Base-by-base conservation (phyloP, 2,329 filamentous ascomycete species). In the Ilyonectria robusta region DNA sequence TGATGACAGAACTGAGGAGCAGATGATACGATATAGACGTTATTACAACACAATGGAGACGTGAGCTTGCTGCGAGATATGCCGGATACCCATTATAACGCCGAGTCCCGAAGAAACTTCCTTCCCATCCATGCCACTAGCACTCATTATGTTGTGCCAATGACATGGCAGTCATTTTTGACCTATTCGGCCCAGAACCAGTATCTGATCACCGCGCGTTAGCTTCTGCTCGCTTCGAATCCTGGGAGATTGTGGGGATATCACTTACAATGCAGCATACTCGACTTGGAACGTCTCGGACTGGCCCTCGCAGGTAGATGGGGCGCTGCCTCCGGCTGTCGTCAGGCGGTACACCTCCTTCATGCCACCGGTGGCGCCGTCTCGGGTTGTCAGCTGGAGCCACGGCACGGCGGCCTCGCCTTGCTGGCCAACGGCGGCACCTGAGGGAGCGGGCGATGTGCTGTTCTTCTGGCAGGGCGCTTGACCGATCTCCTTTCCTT, bases 291-390 rank as follows among this genome's bases (percentile, higher is more conserved):
- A 95, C 1, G 81, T 77, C 11, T 86, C 84, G 0, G 85, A 79
- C 84, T 89, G 85, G 11, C 89, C 92, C 37, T 87, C 79, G 78
- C 95, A 98, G 0, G 90, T 93, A 29, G 87, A 84, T 0, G 95
- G 95, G 2, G 94, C 82, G 53, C 87, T 88, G 11, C 95, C 95
- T 29, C 94, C 95, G 1, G 92, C 94, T 11, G 95, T 98, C 75
- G 93, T 87, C 50, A 98, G 83, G 13, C 95, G 89, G 82, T 95
- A 98, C 26, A 97, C 91, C 78, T 94, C 90, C 78, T 91, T 88
- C 72, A 93, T 88, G 50, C 85, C 82, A 2, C 88, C 88, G 1
- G 89, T 91, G n/a, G 87, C 87, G 42, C 78, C 78, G 15, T 81
- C 78, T 21, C 81, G 82, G 17, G 85, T 82, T 26, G 86, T 83